These are phyloP conservation scores for Saturnispora quitensis DNA, from an alignment of 805 yeast species.

Conservation along the genomic window DNA sequence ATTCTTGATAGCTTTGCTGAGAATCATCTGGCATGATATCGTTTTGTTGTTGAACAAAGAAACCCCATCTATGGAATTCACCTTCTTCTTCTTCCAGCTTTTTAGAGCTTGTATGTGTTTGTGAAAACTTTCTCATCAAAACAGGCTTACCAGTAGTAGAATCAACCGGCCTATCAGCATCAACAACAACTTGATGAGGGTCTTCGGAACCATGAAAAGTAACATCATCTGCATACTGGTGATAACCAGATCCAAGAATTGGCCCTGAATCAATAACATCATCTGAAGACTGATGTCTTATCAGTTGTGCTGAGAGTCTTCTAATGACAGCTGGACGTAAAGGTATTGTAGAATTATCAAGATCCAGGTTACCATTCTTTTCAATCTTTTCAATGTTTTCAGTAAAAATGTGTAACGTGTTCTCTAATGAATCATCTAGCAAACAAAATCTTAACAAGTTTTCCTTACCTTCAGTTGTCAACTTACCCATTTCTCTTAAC, in stretches of 20 bases:
- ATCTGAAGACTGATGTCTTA: conserved; percentile 39
- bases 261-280: conserved; percentile 46
- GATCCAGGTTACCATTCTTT: not conserved
- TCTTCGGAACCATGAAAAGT: conserved; percentile 13
- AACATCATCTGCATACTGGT: conserved; percentile 9
- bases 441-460: conserved; percentile 44
- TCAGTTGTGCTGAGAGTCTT: conserved; percentile 25
- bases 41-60: conserved; percentile 58
- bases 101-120: conserved; percentile 58
- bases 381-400: conserved; percentile 13
- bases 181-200: conserved; percentile 70
- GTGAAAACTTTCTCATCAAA: conserved; percentile 52
- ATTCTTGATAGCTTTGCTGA: conserved; percentile 5
- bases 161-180: conserved; percentile 55
- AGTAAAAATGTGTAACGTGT: conserved; percentile 38
- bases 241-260: conserved; percentile 35
- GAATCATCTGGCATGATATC: conserved; percentile 23
- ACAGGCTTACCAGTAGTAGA: conserved; percentile 65
- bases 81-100: conserved; percentile 88
- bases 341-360: not conserved
- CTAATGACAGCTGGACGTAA: conserved; percentile 22
- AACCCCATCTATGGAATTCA: conserved; percentile 80
- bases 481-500: conserved; percentile 35
- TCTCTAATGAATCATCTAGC: conserved; percentile 45
- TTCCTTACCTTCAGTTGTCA: conserved; percentile 48